A percentile compares a stretch with the other conserved stretches of the same genome.
Evolutionary conservation across 768 basidiomycete genomes (phyloP).

Genomic region (Sistotremastrum suecicum): DNA sequence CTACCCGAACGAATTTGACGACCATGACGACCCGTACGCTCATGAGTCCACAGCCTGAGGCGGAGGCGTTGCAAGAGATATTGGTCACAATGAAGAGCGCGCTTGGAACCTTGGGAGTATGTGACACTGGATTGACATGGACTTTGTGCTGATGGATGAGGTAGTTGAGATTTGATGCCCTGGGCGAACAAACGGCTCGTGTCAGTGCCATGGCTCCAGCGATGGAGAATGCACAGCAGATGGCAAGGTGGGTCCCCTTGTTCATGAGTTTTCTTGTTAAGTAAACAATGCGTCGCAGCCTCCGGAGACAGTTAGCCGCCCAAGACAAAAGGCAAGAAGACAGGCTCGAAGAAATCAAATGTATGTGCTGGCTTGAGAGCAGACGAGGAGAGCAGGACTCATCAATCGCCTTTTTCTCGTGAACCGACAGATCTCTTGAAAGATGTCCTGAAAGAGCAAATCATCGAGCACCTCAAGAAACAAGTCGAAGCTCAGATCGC

Average conservation of each 20-base stretch:
- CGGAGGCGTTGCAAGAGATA: conserved; percentile 13
- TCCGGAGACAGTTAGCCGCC: conserved; percentile 27
- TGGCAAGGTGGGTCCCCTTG: conserved; percentile 24
- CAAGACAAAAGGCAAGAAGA: conserved; percentile 31
- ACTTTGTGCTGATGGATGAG: not conserved
- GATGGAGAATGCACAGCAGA: conserved; percentile 23
- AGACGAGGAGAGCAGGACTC: not conserved
- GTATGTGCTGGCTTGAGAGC: conserved; percentile 15
- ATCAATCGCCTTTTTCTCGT: not conserved
- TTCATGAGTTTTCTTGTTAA: not conserved
- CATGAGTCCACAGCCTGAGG: conserved; percentile 6
- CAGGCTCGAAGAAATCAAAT: conserved; percentile 34
- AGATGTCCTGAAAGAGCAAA: conserved; percentile 28
- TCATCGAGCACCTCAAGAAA: conserved; percentile 29
- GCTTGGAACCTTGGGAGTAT: conserved; percentile 19
- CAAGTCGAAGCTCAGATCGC: conserved; percentile 36
- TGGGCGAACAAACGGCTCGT: conserved; percentile 31
- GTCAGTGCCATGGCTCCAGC: conserved; percentile 27
- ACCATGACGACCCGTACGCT: conserved; percentile 4
- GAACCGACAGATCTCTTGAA: conserved; percentile 28
- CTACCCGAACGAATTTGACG: not conserved
- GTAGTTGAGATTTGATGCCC: conserved; percentile 30
- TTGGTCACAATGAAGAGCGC: conserved; percentile 15
- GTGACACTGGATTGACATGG: conserved; percentile 1
- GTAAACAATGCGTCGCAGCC: conserved; percentile 15